Evolutionary conservation across 495 filamentous ascomycete genomes (phyloP).

Genomic region (Darksidea phi): DNA sequence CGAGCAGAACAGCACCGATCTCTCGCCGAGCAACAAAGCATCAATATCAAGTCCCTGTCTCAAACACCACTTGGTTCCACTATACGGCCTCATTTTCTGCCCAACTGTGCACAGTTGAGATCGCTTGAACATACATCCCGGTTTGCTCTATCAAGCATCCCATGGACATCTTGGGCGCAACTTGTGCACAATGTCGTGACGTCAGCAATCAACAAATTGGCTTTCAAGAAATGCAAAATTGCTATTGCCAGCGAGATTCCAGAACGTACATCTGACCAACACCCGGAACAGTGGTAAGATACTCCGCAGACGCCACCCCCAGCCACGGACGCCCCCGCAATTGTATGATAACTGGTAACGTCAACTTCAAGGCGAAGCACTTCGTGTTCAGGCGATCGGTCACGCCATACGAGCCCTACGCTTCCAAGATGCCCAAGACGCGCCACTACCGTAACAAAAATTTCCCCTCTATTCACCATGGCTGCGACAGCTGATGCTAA

Average conservation of each 20-base stretch:
- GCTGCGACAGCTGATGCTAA: conserved; percentile 1
- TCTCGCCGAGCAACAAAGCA: too few relatives aligned
- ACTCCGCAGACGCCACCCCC: not conserved
- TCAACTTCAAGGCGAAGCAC: not conserved
- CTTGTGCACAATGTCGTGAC: not conserved
- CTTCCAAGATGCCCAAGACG: not conserved
- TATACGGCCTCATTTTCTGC: not conserved
- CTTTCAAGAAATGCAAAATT: not conserved
- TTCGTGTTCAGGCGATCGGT: not conserved
- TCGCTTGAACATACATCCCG: not conserved
- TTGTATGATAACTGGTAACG: not conserved
- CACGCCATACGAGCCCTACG: not conserved
- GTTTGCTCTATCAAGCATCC: not conserved
- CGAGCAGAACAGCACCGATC: too few relatives aligned
- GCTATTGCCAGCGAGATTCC: not conserved
- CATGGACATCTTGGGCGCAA: not conserved
- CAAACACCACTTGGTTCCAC: too few relatives aligned
- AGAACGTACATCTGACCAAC: not conserved
- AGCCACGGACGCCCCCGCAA: not conserved
- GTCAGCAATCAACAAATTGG: not conserved
- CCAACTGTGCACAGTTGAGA: not conserved
- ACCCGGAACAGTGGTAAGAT: not conserved
- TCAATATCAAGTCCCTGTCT: conserved; percentile 3
- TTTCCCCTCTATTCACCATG: not conserved
- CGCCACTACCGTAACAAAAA: not conserved